Percentiles rank a stretch among this genome's conserved stretches.
Evolutionary conservation across 257 asterid species (phyloP).

Genomic region (Fraxinus anomala): DNA sequence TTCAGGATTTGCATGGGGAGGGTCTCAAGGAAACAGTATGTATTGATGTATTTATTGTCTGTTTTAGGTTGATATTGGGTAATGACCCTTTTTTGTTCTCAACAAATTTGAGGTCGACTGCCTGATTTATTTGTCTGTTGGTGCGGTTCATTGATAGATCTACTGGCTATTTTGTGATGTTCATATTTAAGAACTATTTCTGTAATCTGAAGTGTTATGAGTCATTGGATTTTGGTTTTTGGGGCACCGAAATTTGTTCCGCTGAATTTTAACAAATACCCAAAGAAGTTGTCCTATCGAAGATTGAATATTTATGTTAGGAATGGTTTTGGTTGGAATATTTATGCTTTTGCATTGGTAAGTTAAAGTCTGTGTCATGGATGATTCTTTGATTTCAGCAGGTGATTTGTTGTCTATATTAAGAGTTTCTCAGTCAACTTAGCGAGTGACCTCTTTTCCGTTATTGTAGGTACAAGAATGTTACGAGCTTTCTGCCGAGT

Average conservation of each 20-base stretch:
- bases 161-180: not conserved
- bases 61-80: not conserved
- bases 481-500: constrained; percentile 68
- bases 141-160: not conserved
- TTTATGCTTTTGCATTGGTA: not conserved
- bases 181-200: not conserved
- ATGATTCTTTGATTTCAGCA: not conserved
- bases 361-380: not conserved
- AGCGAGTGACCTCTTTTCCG: not conserved
- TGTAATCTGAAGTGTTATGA: not conserved
- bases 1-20: constrained; percentile 64
- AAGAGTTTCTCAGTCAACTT: not conserved
- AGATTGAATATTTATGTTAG: constrained; percentile 20
- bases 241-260: not conserved
- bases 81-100: not conserved
- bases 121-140: not conserved
- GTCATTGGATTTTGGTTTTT: not conserved
- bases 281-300: constrained; percentile 2
- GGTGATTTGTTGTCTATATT: not conserved
- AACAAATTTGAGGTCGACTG: not conserved
- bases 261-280: not conserved
- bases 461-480: constrained; percentile 55
- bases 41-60: not conserved
- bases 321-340: not conserved
- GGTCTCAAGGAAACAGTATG: constrained; percentile 59